Conservation (phyloP, 108 stramenopile species). For the Cyclotella choctawhatcheeana region DNA sequence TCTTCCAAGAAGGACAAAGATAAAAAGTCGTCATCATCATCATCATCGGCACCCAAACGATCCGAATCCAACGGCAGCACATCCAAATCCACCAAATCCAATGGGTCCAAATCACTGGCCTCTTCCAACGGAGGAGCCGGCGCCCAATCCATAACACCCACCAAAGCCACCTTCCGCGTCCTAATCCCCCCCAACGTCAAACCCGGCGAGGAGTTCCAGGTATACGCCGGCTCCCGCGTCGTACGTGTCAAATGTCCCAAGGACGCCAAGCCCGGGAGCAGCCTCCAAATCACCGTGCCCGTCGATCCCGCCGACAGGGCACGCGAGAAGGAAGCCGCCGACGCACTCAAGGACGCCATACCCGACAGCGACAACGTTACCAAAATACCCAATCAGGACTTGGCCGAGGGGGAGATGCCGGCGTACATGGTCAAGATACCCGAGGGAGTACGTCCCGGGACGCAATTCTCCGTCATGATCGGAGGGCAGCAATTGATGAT, state of each 20-base stretch:
- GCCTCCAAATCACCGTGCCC: slow-evolving; percentile 77
- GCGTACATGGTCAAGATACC: slow-evolving; percentile 88
- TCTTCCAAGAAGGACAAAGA: slow-evolving; percentile 4
- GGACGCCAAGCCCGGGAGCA: slow-evolving; percentile 66
- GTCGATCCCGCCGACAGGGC: slow-evolving; percentile 23
- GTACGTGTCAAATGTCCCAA: slow-evolving; percentile 78
- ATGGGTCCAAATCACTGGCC: neutral
- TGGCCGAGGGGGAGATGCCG: slow-evolving; percentile 46
- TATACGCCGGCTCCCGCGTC: slow-evolving; percentile 69
- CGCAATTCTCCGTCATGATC: slow-evolving; percentile 84
- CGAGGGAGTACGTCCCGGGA: slow-evolving; percentile 60
- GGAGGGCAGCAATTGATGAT: slow-evolving; percentile 88
- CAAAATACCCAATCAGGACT: slow-evolving; percentile 46
- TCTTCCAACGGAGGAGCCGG: slow-evolving; percentile 20
- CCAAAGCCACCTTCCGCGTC: slow-evolving; percentile 66
- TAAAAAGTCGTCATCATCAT: neutral
- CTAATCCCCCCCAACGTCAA: slow-evolving; percentile 68
- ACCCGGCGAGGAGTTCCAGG: slow-evolving; percentile 88
- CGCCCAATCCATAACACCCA: slow-evolving; percentile 26
- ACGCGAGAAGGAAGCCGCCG: neutral
- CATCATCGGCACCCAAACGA: slow-evolving; percentile 6
- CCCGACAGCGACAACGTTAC: slow-evolving; percentile 73
- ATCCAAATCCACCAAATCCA: neutral
- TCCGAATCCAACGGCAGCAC: neutral
- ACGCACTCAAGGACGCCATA: slow-evolving; percentile 13